Base-by-base conservation (phyloP, 2,329 filamentous ascomycete genomes). In the Penicillium sp. region DNA sequence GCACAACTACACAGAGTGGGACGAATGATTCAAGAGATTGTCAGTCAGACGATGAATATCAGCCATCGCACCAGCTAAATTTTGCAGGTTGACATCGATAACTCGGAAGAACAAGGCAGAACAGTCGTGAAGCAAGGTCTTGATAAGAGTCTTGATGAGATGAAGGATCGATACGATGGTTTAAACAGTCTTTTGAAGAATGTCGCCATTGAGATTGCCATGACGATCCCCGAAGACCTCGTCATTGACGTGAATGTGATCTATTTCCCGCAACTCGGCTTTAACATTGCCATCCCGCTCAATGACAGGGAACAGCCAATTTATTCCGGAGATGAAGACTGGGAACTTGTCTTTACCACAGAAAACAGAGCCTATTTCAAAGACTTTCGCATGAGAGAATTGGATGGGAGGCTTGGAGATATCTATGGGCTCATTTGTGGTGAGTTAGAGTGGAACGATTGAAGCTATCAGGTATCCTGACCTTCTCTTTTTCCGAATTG, bases 231-330 rank as follows among this genome's bases (percentile, higher is more conserved):
- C 1, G 77, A 81, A 52, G 77, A 80, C 15, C 51, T 73, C 4
- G 70, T 82, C 1, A 73, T 78, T 18, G 75, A 79, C 10, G 69
- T 88, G 27, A 92, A 92, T 48, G 95, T 95, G 56, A 88, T 94
- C 15, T 96, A 94, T 68, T 88, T 96, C 55, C 93, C 92, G 0
- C 91, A 96, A 64, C 83, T 97, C 30, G 94, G 94, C 0, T 99
- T 97, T 66, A 81, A 97, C 30, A 89, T 91, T 2, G 85, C 88
- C 0, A 85, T 96, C 13, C 81, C 81, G 2, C 70, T 86, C 3
- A 83, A 91, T 59, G 74, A 78, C 12, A 84, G 81, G 1, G 84
- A 84, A 0, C 74, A 79, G 40, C 81, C 83, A 0, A 75, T 82
- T 9, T 92, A 87, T 59, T 80, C 84, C 59, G 89, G 89, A 1